Evolutionary conservation across 208 protist species (phyloP).

Genomic region (Histomonas meleagridis): DNA sequence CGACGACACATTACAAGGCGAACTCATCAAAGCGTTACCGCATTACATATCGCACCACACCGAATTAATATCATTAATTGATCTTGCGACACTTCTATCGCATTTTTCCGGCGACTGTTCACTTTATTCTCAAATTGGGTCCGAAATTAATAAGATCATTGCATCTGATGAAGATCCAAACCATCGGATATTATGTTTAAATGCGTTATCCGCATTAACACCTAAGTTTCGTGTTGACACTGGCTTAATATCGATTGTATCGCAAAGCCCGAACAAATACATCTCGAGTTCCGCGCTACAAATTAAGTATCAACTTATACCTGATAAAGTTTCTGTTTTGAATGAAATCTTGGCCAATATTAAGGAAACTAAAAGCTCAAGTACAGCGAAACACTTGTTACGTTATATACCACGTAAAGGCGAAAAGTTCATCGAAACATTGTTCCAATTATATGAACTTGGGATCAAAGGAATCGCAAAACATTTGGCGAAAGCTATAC

Average conservation of each 20-base stretch:
- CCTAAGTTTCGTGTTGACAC: neutral
- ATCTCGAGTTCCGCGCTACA: neutral
- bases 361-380: neutral
- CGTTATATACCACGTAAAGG: neutral
- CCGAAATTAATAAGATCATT: neutral
- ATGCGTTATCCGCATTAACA: neutral
- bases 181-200: neutral
- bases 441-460: neutral
- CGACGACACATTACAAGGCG: neutral
- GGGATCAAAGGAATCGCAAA: neutral
- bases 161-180: neutral
- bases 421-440: neutral
- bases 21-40: neutral
- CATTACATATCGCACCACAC: neutral
- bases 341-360: neutral
- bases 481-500: neutral
- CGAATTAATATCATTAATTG: neutral
- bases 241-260: neutral
- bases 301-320: neutral
- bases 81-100: neutral
- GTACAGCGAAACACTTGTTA: neutral
- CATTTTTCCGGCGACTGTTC: neutral
- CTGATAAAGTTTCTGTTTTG: neutral
- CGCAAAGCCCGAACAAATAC: neutral
- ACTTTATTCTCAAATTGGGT: neutral